A percentile compares a stretch with the other conserved stretches of the same genome.
Evolutionary conservation across 305 asterid genomes (phyloP).

Genomic region (Fraxinus ornus): DNA sequence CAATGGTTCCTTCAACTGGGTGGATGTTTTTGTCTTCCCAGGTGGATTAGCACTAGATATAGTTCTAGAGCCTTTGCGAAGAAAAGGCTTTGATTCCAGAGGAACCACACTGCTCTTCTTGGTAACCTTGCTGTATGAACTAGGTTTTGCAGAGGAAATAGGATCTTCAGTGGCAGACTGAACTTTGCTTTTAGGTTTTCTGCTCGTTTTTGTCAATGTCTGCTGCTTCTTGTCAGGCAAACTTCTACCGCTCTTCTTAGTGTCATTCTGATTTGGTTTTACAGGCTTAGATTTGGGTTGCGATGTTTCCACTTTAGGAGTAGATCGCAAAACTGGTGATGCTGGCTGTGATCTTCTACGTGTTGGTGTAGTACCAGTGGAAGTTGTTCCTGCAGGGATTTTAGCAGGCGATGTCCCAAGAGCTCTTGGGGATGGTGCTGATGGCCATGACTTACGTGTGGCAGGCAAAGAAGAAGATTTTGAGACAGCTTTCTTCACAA

Average conservation of each 20-base stretch:
- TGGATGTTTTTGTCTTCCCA: conserved; percentile 46
- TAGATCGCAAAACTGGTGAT: conserved; percentile 45
- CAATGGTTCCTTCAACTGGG: conserved; percentile 46
- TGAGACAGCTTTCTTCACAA: conserved; percentile 52
- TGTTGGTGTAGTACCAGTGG: conserved; percentile 43
- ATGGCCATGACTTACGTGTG: conserved; percentile 85
- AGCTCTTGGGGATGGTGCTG: conserved; percentile 61
- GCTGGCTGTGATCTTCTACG: conserved; percentile 68
- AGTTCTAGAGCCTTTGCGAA: conserved; percentile 76
- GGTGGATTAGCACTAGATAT: conserved; percentile 46
- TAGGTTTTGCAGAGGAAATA: conserved; percentile 59
- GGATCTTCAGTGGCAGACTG: conserved; percentile 47
- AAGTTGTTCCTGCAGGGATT: conserved; percentile 42
- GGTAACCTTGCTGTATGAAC: conserved; percentile 63
- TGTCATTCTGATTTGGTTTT: conserved; percentile 46
- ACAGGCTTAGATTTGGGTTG: conserved; percentile 44
- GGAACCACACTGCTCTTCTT: conserved; percentile 93
- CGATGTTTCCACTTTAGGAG: conserved; percentile 51
- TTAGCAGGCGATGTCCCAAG: conserved; percentile 60
- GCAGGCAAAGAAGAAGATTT: conserved; percentile 65
- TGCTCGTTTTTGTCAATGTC: conserved; percentile 37
- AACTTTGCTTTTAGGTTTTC: conserved; percentile 50
- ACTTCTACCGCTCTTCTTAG: conserved; percentile 46
- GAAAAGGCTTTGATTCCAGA: conserved; percentile 86
- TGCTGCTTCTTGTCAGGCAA: conserved; percentile 62